These are phyloP conservation scores for Amphichorda felina DNA, from an alignment of 2,329 filamentous ascomycete genomes.

Conservation along the genomic window DNA sequence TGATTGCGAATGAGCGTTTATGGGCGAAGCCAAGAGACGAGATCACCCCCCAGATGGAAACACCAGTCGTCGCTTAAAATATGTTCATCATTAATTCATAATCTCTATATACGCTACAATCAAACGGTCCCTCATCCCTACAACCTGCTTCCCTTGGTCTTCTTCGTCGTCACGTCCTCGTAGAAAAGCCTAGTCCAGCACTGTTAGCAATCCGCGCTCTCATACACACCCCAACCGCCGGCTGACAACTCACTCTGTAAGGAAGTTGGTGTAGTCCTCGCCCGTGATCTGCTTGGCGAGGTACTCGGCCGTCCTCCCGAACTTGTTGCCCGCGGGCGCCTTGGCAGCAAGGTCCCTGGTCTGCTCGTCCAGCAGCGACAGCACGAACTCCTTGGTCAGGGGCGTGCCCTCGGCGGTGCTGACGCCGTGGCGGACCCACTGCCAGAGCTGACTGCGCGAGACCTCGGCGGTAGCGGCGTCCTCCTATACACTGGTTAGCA, in stretches of 20 bases:
- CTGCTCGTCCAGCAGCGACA: constrained; percentile 59
- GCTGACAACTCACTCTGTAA: constrained; percentile 5
- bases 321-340: constrained; percentile 8
- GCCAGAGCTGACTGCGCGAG: constrained; percentile 75
- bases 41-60: too few species aligned
- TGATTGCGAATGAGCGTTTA: too few species aligned
- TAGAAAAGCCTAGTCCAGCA: background rate
- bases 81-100: too few species aligned
- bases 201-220: too few species aligned
- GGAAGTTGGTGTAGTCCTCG: constrained; percentile 5
- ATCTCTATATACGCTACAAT: too few species aligned
- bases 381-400: constrained; percentile 72
- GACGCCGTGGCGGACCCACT: constrained; percentile 61
- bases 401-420: constrained; percentile 69
- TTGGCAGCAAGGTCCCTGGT: constrained; percentile 4
- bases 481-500: constrained; percentile 30
- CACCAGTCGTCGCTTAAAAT: too few species aligned
- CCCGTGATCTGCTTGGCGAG: constrained; percentile 2
- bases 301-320: constrained; percentile 2
- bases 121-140: too few species aligned
- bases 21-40: too few species aligned
- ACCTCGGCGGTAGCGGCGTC: constrained; percentile 86
- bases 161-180: constrained; percentile 2
- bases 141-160: too few species aligned
- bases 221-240: too few species aligned